Conservation (phyloP, 805 yeast genomes). For the Sugiyamaella americana region DNA sequence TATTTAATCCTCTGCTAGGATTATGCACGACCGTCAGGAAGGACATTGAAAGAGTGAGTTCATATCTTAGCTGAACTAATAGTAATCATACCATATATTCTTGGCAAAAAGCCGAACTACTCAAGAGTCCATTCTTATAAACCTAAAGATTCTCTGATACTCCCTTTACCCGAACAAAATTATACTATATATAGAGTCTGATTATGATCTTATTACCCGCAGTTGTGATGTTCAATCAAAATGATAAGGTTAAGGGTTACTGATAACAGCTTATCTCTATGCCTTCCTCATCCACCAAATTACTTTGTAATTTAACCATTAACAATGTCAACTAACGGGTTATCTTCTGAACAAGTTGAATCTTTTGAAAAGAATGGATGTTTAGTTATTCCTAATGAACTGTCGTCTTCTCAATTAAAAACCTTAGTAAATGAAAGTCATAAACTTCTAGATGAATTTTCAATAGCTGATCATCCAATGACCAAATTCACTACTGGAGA, state of each 20-base stretch:
- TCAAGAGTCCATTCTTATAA: too few relatives aligned
- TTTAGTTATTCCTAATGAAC: slow-evolving; percentile 51
- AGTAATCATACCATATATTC: too few relatives aligned
- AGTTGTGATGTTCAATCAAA: too few relatives aligned
- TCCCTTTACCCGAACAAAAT: too few relatives aligned
- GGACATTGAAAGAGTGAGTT: too few relatives aligned
- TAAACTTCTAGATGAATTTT: slow-evolving; percentile 43
- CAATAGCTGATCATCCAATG: slow-evolving; percentile 53
- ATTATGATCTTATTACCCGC: too few relatives aligned
- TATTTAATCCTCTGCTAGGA: too few relatives aligned
- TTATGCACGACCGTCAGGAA: too few relatives aligned
- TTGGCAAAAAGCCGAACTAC: too few relatives aligned
- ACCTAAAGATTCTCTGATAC: too few relatives aligned
- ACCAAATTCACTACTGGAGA: slow-evolving; percentile 62
- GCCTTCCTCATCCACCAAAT: neutral
- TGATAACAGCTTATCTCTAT: neutral
- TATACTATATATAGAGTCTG: too few relatives aligned
- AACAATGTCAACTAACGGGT: slow-evolving; percentile 17
- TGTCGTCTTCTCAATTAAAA: slow-evolving; percentile 38
- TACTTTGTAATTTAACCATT: neutral
- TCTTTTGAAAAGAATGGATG: slow-evolving; percentile 51
- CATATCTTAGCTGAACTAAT: too few relatives aligned
- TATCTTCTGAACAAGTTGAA: slow-evolving; percentile 46
- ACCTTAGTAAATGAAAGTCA: slow-evolving; percentile 41
- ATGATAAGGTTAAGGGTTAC: neutral